Conservation (phyloP, 2,329 filamentous ascomycete species). For the Stemphylium beticola region DNA sequence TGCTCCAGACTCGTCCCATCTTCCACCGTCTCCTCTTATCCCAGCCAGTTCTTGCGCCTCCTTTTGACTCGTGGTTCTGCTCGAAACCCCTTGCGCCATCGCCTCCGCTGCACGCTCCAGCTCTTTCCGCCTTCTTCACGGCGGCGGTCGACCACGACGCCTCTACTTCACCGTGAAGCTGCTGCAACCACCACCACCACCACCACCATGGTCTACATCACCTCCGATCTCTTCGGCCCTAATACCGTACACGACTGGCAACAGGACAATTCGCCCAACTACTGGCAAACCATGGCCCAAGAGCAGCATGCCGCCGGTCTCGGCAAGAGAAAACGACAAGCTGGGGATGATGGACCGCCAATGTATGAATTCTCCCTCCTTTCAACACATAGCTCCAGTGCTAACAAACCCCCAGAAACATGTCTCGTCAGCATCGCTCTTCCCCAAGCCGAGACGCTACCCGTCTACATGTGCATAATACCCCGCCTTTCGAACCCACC, state of each 20-base stretch:
- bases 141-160: conserved; percentile 1
- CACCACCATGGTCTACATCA: conserved; percentile 45
- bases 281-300: conserved; percentile 30
- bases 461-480: conserved; percentile 20
- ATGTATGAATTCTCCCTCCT: conserved; percentile 10
- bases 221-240: conserved; percentile 43
- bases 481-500: conserved; percentile 21
- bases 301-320: conserved; percentile 24
- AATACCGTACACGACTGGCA: conserved; percentile 18
- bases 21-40: conserved; percentile 6
- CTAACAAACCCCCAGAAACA: conserved; percentile 12
- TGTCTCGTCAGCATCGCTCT: conserved; percentile 16
- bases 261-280: conserved; percentile 8
- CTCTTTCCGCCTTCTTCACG: not conserved
- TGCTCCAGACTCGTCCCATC: not conserved
- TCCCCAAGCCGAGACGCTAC: conserved; percentile 16
- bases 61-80: not conserved
- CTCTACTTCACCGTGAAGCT: conserved; percentile 18
- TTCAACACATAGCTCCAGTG: not conserved
- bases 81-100: conserved; percentile 2
- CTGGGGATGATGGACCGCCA: conserved; percentile 18
- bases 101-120: conserved; percentile 8
- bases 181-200: not conserved
- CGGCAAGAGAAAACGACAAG: conserved; percentile 42
- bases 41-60: not conserved